Evolutionary conservation across 1,139 yeast species (phyloP), one percentile per base, ranked within the genome.

Genomic region (Blastobotrys niveus): DNA sequence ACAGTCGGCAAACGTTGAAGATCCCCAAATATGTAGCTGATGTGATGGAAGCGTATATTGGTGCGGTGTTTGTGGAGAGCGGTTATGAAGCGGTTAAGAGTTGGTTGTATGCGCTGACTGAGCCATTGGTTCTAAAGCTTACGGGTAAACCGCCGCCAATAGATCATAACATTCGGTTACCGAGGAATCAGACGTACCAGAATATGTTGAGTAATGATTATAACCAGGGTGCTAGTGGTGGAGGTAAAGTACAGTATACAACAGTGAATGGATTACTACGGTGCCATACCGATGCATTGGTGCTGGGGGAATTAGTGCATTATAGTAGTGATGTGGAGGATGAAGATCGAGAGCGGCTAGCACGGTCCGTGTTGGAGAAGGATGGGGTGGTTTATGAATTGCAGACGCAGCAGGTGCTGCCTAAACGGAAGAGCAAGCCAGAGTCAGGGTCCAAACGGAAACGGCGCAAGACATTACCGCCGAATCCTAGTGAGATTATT

Each of bases 11-110:
- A 3, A 9, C 18, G 9, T 20, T 19, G 2, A 7, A n/a, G 14
- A 17, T 36, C 9, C 39, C 39, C 8, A 36, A 83, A 58, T 69
- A 79, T 3, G 70, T 72, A 56, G 89, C 94, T 0, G 94, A 85
- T 65, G 74, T 83, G 0, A 85, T 89, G 61, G 96, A 89, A 64
- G 96, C 96, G 0, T 89, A 88, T 57, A 73, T 89, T 31, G 97
- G 95, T 4, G 97, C 93, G 0, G 65, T 89, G 32, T 77, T 79
- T 10, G 70, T 80, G 34, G 94, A 85, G 52, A 14, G 20, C 34
- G 42, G 30, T 3, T 36, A 25, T 26, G 17, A 24, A 10, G 19
- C 26, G 3, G 32, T 26, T 4, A 19, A 32, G n/a, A 34, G 29
- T 6, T 38, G 34, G 34, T 17, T 30, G 12, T 66, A 74, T 30